A percentile compares a stretch with the other conserved stretches of the same genome.
Conservation (phyloP, 176 grass and related monocot genomes). For the Tuctoria greenei region DNA sequence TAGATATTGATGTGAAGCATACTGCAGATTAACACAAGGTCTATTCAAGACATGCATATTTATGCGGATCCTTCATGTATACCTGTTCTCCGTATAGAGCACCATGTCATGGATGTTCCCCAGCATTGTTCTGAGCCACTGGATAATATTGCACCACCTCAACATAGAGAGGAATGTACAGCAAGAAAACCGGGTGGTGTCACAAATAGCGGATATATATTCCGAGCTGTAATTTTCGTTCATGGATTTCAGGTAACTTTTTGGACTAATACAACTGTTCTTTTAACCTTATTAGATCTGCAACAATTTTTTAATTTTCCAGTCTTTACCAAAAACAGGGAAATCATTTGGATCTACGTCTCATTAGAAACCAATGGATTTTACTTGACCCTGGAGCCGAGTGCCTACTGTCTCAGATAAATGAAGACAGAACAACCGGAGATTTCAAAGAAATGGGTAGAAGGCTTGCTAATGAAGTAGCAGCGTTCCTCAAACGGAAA, state of each 20-base stretch:
- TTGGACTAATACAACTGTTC: not conserved
- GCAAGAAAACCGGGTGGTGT: conserved; percentile 27
- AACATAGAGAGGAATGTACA: conserved; percentile 32
- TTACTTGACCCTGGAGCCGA: conserved; percentile 83
- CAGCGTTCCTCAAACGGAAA: conserved; percentile 61
- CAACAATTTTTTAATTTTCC: conserved; percentile 12
- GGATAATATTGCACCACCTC: conserved; percentile 38
- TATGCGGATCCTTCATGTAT: conserved; percentile 82
- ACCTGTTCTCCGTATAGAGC: conserved; percentile 89
- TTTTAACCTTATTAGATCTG: not conserved
- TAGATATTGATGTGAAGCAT: not conserved
- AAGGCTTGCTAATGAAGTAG: conserved; percentile 71
- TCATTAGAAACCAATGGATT: conserved; percentile 90
- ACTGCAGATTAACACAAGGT: conserved; percentile 70
- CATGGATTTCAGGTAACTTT: conserved; percentile 89
- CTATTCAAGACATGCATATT: conserved; percentile 90
- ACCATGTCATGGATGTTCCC: conserved; percentile 83
- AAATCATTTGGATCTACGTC: conserved; percentile 85
- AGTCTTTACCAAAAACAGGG: conserved; percentile 46
- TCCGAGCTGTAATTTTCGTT: conserved; percentile 87
- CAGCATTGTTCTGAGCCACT: conserved; percentile 48
- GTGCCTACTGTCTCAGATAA: conserved; percentile 79
- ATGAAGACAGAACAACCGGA: conserved; percentile 84
- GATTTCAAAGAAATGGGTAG: conserved; percentile 94
- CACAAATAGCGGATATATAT: conserved; percentile 44